Evolutionary conservation across 2,329 filamentous ascomycete species (phyloP).

Genomic region (Microsporum canis): DNA sequence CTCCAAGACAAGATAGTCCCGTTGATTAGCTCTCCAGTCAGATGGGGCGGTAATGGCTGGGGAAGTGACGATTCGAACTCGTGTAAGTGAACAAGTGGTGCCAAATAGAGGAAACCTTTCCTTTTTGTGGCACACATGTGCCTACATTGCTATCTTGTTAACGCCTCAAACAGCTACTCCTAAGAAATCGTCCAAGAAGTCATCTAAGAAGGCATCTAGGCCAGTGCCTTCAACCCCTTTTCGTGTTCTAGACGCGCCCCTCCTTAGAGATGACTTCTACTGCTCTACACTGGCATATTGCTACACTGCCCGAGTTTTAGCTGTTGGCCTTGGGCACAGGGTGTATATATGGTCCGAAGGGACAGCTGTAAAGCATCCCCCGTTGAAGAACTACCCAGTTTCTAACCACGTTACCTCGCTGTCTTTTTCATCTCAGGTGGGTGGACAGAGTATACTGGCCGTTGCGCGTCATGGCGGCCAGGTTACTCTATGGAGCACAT

Average conservation of each 20-base stretch:
- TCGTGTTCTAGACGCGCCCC: slow-evolving; percentile 78
- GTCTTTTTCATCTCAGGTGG: slow-evolving; percentile 74
- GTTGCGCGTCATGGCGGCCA: slow-evolving; percentile 69
- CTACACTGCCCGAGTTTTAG: slow-evolving; percentile 59
- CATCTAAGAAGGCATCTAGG: slow-evolving; percentile 23
- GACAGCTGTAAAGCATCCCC: slow-evolving; percentile 51
- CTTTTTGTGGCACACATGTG: background rate
- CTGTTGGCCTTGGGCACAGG: slow-evolving; percentile 66
- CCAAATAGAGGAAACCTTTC: background rate
- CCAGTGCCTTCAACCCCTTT: slow-evolving; percentile 62
- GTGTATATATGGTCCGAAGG: slow-evolving; percentile 85
- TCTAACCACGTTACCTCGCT: slow-evolving; percentile 63
- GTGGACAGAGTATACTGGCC: slow-evolving; percentile 68
- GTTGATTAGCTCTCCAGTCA: slow-evolving; percentile 21
- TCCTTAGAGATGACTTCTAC: slow-evolving; percentile 89
- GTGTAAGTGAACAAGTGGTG: background rate
- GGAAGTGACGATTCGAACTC: background rate
- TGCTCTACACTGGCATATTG: slow-evolving; percentile 86
- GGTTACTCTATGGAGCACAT: slow-evolving; percentile 66
- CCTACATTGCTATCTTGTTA: background rate
- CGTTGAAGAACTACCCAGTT: slow-evolving; percentile 40
- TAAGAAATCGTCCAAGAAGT: background rate
- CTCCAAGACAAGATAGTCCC: background rate
- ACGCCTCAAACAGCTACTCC: background rate
- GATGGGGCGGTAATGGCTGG: slow-evolving; percentile 32